Conservation (phyloP, 768 basidiomycete genomes). For the Peribolospora kevripleyi region DNA sequence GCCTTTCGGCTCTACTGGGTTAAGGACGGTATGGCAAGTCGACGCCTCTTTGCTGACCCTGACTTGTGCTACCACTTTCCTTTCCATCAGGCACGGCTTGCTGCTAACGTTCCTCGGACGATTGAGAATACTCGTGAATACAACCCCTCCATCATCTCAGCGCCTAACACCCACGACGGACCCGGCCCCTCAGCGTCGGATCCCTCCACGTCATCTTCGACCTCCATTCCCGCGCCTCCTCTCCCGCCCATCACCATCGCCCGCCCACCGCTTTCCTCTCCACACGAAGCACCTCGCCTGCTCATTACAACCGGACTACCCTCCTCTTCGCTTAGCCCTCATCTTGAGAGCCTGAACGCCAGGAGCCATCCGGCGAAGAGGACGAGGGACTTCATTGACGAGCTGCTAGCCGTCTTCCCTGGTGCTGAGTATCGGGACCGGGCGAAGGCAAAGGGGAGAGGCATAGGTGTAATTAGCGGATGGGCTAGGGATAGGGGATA, state of each 20-base stretch:
- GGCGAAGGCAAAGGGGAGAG: constrained; percentile 71
- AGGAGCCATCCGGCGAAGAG: constrained; percentile 10
- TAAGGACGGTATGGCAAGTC: too few species aligned
- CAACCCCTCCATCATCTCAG: constrained; percentile 19
- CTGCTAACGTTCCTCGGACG: constrained; percentile 67
- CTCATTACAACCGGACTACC: constrained; percentile 45
- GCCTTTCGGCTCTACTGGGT: too few species aligned
- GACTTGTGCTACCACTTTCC: not conserved
- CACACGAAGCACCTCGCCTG: constrained; percentile 13
- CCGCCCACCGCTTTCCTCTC: too few species aligned
- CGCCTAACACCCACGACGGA: constrained; percentile 19
- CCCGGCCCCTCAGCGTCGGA: constrained; percentile 19
- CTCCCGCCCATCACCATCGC: too few species aligned
- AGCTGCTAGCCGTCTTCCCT: constrained; percentile 26
- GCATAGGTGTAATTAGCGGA: constrained; percentile 66
- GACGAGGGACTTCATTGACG: constrained; percentile 11
- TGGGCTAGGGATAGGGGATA: constrained; percentile 83
- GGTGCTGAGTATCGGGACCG: constrained; percentile 71
- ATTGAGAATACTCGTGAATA: constrained; percentile 48
- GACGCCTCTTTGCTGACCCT: too few species aligned
- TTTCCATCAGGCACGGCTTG: constrained; percentile 41
- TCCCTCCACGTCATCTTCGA: too few species aligned
- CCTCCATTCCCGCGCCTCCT: too few species aligned
- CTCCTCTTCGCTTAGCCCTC: constrained; percentile 56
- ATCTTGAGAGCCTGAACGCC: constrained; percentile 15